These are phyloP conservation scores for Pythium monospermum DNA, from an alignment of 352 stramenopile genomes.

Conservation along the genomic window DNA sequence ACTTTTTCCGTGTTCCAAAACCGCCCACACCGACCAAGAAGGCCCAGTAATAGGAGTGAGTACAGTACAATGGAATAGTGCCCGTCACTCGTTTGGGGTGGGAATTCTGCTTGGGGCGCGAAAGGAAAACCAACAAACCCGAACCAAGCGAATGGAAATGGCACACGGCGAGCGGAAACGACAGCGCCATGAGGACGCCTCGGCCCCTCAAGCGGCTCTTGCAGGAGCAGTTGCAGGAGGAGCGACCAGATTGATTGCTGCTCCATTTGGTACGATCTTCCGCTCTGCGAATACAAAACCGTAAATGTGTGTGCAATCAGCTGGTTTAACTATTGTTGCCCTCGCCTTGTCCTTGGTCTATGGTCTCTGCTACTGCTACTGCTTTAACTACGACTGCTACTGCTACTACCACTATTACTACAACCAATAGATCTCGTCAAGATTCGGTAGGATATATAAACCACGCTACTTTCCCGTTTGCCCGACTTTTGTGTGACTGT, in stretches of 20 bases:
- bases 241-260: slow-evolving; percentile 57
- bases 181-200: slow-evolving; percentile 15
- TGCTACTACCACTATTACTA: neutral
- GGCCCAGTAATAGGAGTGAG: slow-evolving; percentile 12
- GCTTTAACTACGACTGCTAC: neutral
- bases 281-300: too few relatives aligned
- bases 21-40: slow-evolving; percentile 10
- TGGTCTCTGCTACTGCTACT: too few relatives aligned
- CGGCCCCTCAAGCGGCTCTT: slow-evolving; percentile 43
- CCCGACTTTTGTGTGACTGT: neutral
- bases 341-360: too few relatives aligned
- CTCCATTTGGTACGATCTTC: slow-evolving; percentile 46
- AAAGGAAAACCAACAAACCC: slow-evolving; percentile 1
- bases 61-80: neutral
- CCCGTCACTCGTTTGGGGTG: slow-evolving; percentile 11
- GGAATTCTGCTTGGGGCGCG: too few relatives aligned
- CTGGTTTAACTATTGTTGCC: too few relatives aligned
- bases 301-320: too few relatives aligned
- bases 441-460: slow-evolving; percentile 41
- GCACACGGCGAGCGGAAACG: slow-evolving; percentile 5
- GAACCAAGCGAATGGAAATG: slow-evolving; percentile 7
- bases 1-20: slow-evolving; percentile 40
- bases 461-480: neutral
- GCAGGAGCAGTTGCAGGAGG: slow-evolving; percentile 64
- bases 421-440: slow-evolving; percentile 68